A percentile compares a stretch with the other conserved stretches of the same genome.
phyloP scores from a whole-genome alignment of 176 grass and related monocot genomes.

The Zizania latifolia region DNA sequence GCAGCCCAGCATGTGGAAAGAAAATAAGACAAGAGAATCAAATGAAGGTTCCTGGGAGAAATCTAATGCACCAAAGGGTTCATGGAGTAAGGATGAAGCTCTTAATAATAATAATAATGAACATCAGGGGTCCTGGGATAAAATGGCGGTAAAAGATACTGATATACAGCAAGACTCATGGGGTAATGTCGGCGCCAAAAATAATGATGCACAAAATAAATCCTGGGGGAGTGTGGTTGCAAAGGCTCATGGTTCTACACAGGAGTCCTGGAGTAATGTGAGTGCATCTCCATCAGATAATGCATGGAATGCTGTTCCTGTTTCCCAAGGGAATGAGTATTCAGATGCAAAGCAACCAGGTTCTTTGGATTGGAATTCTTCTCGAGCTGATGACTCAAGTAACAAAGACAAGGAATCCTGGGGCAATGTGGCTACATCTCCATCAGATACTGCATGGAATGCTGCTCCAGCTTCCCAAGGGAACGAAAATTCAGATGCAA shows the following conservation, averaged over 20 bases:
- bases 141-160: not conserved
- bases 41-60: conserved; percentile 34
- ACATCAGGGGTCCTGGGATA: conserved; percentile 19
- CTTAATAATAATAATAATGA: not conserved
- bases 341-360: conserved; percentile 38
- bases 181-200: not conserved
- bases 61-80: not conserved
- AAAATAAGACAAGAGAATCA: conserved; percentile 8
- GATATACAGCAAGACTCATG: conserved; percentile 10
- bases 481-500: conserved; percentile 30
- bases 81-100: conserved; percentile 3
- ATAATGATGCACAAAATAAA: not conserved
- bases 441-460: conserved; percentile 4
- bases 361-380: conserved; percentile 39
- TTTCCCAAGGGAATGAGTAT: conserved; percentile 8
- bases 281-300: conserved; percentile 3
- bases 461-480: conserved; percentile 17
- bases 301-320: conserved; percentile 9
- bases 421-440: conserved; percentile 17
- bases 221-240: conserved; percentile 24
- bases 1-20: not conserved
- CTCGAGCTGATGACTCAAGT: conserved; percentile 16
- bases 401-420: conserved; percentile 5
- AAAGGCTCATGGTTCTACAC: not conserved
- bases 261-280: not conserved